Evolutionary conservation across 2,329 filamentous ascomycete genomes (phyloP), one percentile per base, ranked within the genome.

Genomic region (Beauveria caledonica): DNA sequence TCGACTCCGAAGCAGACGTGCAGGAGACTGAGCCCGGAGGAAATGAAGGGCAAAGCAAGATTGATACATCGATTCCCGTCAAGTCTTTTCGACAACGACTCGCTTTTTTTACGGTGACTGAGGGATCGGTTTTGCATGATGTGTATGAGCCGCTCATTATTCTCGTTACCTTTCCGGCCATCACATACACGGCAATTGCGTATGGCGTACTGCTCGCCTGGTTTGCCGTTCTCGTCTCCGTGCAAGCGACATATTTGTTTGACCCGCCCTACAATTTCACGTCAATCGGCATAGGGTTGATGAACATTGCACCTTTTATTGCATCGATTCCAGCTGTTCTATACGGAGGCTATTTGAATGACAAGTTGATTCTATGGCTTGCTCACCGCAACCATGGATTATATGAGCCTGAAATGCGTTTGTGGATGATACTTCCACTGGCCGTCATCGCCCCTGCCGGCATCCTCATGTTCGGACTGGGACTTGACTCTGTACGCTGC

Each of bases 321-420:
- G 75, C 75, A 0, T 73, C 72, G 10, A 55, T 76, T 2, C 64
- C 76, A 8, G 75, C 72, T 2, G 65, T 68, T 0, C 29, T 74
- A 2, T 71, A 74, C 23, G 74, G 73, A 2, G 73, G 73, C 0
- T 68, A 71, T 2, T 48, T 77, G 2, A 73, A 73, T 1, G 76
- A 78, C 60, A 67, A 67, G 63, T 71, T 68, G 0, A 73, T 76
- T 39, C 39, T 75, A 8, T 68, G 67, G 54, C 68, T 75, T 13
- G 66, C 76, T 0, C 68, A 66, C 19, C 66, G 70, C 1, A 76
- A 76, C 7, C 68, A 68, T 1, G 75, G 74, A 7, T 69, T 74
- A 13, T 77, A 74, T 53, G 75, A 78, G 62, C 74, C 76, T 0
- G 76, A 78, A 56, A 77, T 76, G 70, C 70, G 76, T 1, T 63